phyloP scores from a whole-genome alignment of 129 eudicot genomes.

The Escallonia herrerae region DNA sequence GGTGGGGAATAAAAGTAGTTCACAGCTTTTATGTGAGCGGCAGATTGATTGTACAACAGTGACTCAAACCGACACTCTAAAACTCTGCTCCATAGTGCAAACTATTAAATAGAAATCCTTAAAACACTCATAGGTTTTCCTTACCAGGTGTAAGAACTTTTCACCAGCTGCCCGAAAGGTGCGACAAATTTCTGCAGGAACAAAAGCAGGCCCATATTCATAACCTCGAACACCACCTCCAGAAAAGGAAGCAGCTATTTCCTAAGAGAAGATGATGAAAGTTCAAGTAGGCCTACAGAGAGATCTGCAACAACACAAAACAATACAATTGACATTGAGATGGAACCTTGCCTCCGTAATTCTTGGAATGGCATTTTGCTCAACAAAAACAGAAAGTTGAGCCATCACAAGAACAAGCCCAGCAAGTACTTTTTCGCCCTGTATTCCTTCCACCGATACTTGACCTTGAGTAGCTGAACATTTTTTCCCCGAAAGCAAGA shows the following conservation, averaged over 20 bases:
- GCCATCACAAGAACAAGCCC: slow-evolving; percentile 91
- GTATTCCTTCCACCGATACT: slow-evolving; percentile 34
- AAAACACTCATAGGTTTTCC: background rate
- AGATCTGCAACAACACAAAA: background rate
- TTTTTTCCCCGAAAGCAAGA: slow-evolving; percentile 63
- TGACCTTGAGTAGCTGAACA: slow-evolving; percentile 25
- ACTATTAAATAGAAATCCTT: slow-evolving; percentile 5
- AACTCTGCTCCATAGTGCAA: background rate
- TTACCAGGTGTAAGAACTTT: slow-evolving; percentile 80
- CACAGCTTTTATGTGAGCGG: too few relatives aligned
- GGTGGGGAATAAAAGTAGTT: too few relatives aligned
- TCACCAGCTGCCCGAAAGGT: slow-evolving; percentile 67
- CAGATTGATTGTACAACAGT: too few relatives aligned
- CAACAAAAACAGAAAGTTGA: slow-evolving; percentile 64
- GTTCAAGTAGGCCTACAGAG: background rate
- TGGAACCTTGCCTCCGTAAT: slow-evolving; percentile 69
- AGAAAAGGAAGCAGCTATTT: slow-evolving; percentile 70
- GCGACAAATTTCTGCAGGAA: slow-evolving; percentile 91
- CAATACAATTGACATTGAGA: background rate
- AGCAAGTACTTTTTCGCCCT: slow-evolving; percentile 52
- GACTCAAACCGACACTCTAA: too few relatives aligned
- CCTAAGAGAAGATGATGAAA: slow-evolving; percentile 35
- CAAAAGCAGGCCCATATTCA: slow-evolving; percentile 72
- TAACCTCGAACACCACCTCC: slow-evolving; percentile 58
- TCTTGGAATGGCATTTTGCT: slow-evolving; percentile 78